A percentile compares a stretch with the other conserved stretches of the same genome.
Evolutionary conservation across 352 stramenopile genomes (phyloP).

Genomic region (Globisporangium spinosum): DNA sequence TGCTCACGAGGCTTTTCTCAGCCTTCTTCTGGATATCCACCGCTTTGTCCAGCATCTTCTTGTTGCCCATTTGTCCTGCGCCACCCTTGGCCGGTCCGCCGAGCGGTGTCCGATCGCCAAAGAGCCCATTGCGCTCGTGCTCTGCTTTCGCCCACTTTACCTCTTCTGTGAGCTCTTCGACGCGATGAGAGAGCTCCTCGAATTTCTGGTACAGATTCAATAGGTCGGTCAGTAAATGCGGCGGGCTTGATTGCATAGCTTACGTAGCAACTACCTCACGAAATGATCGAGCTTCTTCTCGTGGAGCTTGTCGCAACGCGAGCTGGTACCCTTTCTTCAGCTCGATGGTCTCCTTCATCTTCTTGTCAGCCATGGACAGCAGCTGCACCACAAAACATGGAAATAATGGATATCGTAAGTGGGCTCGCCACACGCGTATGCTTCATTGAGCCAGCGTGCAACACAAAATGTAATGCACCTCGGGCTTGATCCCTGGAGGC

Average conservation of each 20-base stretch:
- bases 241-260: background rate
- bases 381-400: conserved; percentile 31
- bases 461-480: conserved; percentile 33
- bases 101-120: conserved; percentile 49
- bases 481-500: conserved; percentile 55
- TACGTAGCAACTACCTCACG: conserved; percentile 41
- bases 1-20: conserved; percentile 79
- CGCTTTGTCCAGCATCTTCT: conserved; percentile 72
- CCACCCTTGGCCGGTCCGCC: conserved; percentile 24
- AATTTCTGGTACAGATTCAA: conserved; percentile 56
- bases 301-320: conserved; percentile 66
- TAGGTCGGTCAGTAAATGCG: background rate
- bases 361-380: conserved; percentile 73
- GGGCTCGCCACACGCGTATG: background rate
- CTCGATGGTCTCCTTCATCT: conserved; percentile 79
- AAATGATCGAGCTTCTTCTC: conserved; percentile 62
- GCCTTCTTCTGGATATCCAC: conserved; percentile 84
- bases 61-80: conserved; percentile 43
- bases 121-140: conserved; percentile 71
- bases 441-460: background rate
- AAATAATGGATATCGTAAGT: background rate
- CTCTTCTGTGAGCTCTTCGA: conserved; percentile 78
- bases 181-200: conserved; percentile 67
- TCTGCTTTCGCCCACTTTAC: conserved; percentile 80
- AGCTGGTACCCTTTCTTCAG: conserved; percentile 86